Conservation (phyloP, 1,139 yeast species). For the Magnusiomyces paraingens region DNA sequence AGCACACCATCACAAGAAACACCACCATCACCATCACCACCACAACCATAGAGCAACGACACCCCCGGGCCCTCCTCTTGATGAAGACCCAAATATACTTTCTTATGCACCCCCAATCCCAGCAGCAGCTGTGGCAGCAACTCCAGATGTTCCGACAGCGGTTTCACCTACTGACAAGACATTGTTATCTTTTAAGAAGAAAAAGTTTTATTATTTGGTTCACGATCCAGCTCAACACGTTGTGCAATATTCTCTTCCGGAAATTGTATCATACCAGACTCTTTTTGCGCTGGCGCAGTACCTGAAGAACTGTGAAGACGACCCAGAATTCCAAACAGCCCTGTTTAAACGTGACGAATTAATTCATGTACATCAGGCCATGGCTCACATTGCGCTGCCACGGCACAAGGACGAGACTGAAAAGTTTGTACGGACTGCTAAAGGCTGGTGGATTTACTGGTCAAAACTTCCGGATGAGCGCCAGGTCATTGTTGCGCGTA, state of each 20-base stretch:
- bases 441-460: conserved; percentile 33
- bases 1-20: not conserved
- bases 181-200: not conserved
- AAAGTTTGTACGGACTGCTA: conserved; percentile 26
- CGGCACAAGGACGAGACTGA: conserved; percentile 23
- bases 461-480: conserved; percentile 23
- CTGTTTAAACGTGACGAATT: conserved; percentile 21
- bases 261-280: conserved; percentile 17
- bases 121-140: not conserved
- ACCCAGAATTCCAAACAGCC: conserved; percentile 5
- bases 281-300: conserved; percentile 15
- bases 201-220: conserved; percentile 24
- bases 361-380: conserved; percentile 26
- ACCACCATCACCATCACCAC: not conserved
- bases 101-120: not conserved
- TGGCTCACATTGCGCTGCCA: conserved; percentile 19
- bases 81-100: not conserved
- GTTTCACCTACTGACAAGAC: no score
- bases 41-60: not conserved
- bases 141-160: not conserved
- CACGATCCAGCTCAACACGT: conserved; percentile 18
- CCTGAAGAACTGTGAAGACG: conserved; percentile 2
- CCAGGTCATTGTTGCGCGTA: conserved; percentile 27
- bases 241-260: conserved; percentile 25
- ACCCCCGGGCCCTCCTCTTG: not conserved